Percentiles rank a stretch among this genome's conserved stretches.
phyloP scores from a whole-genome alignment of 2,329 filamentous ascomycete species.

The Beauveria varroae region DNA sequence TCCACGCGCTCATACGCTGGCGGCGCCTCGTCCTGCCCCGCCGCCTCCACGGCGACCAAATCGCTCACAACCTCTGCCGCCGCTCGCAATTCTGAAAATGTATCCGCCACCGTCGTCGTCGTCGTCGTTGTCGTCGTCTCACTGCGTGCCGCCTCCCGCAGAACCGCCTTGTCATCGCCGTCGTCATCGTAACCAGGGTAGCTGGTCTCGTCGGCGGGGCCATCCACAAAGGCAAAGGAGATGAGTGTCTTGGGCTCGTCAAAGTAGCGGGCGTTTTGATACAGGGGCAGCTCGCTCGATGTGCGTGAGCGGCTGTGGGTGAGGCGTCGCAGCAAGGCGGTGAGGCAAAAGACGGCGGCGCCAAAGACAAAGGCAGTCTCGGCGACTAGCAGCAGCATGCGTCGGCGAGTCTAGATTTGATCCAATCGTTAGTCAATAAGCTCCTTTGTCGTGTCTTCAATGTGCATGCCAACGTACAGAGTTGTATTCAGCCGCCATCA shows the following conservation, averaged over 20 bases:
- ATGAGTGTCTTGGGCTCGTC: slow-evolving; percentile 11
- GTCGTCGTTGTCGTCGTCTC: neutral
- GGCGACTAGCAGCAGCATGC: slow-evolving; percentile 15
- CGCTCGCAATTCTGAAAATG: slow-evolving; percentile 31
- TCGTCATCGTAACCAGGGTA: neutral
- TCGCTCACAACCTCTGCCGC: slow-evolving; percentile 31
- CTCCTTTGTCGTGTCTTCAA: neutral
- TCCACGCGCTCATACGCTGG: slow-evolving; percentile 16
- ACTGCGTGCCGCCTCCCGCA: neutral
- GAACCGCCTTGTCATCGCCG: neutral
- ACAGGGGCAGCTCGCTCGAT: neutral
- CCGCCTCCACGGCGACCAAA: slow-evolving; percentile 30
- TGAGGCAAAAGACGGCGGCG: slow-evolving; percentile 18
- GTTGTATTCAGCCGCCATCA: neutral
- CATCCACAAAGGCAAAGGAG: neutral
- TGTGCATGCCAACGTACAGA: neutral
- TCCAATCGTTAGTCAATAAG: neutral
- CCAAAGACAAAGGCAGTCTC: slow-evolving; percentile 34
- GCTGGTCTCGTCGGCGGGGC: neutral
- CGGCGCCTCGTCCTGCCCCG: slow-evolving; percentile 14
- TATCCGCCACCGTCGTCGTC: slow-evolving; percentile 26
- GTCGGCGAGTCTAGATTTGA: neutral
- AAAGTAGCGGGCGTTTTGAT: slow-evolving; percentile 12
- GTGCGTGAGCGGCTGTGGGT: neutral
- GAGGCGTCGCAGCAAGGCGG: slow-evolving; percentile 13